Percentiles rank a stretch among this genome's conserved stretches.
These are phyloP conservation scores for Mollisia scopiformis DNA, from an alignment of 2,329 filamentous ascomycete genomes.

Conservation along the genomic window DNA sequence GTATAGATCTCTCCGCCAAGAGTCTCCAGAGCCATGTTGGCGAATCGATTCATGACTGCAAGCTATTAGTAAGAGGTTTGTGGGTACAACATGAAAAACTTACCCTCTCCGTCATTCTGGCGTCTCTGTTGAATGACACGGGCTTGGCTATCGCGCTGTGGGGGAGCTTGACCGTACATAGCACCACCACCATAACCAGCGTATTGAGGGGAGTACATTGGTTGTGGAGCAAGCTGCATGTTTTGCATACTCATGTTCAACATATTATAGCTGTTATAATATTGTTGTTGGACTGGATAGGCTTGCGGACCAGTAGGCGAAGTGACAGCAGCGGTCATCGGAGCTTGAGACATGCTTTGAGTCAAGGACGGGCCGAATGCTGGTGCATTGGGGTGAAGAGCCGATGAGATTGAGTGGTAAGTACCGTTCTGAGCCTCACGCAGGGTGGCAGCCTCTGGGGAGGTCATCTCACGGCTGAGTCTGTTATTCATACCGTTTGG, in stretches of 20 bases:
- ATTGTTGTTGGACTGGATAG: constrained; percentile 37
- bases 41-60: constrained; percentile 75
- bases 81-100: constrained; percentile 24
- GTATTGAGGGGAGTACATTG: constrained; percentile 61
- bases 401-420: constrained; percentile 68
- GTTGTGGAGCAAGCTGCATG: constrained; percentile 57
- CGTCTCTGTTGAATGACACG: constrained; percentile 77
- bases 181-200: constrained; percentile 36
- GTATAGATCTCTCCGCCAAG: constrained; percentile 84
- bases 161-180: constrained; percentile 44
- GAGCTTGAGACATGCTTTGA: constrained; percentile 36
- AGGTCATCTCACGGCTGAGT: constrained; percentile 70
- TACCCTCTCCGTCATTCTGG: constrained; percentile 73
- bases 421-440: constrained; percentile 49
- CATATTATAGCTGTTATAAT: constrained; percentile 46
- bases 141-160: constrained; percentile 73
- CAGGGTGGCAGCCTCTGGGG: constrained; percentile 29
- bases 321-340: constrained; percentile 28
- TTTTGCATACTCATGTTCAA: constrained; percentile 70
- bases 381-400: constrained; percentile 77
- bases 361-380: constrained; percentile 72
- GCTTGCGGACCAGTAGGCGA: constrained; percentile 32
- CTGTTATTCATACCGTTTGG: constrained; percentile 66
- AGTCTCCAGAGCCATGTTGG: constrained; percentile 80
- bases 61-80: constrained; percentile 18